Evolutionary conservation across 2,329 filamentous ascomycete genomes (phyloP).

Genomic region (Leptographium radiaticola): DNA sequence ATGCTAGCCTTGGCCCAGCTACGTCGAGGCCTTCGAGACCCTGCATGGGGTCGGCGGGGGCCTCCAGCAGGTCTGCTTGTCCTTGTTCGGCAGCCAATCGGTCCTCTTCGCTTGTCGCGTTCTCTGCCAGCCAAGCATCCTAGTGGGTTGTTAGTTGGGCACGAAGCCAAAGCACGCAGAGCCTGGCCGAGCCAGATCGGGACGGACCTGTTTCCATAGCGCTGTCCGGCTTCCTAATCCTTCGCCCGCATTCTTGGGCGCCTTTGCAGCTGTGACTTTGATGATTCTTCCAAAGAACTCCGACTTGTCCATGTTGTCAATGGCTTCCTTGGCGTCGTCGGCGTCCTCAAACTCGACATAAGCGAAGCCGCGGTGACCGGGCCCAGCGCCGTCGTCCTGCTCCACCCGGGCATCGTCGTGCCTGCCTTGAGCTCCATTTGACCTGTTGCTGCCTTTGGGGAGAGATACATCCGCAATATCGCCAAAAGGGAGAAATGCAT

Average conservation of each 20-base stretch:
- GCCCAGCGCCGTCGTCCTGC: neutral
- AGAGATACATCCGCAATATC: constrained; percentile 86
- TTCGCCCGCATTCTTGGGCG: constrained; percentile 77
- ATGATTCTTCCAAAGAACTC: constrained; percentile 88
- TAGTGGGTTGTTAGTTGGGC: constrained; percentile 24
- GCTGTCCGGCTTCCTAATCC: constrained; percentile 87
- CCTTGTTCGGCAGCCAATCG: constrained; percentile 43
- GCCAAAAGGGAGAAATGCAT: constrained; percentile 93
- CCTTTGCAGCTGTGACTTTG: constrained; percentile 84
- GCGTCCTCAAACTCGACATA: constrained; percentile 89
- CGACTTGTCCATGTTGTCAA: constrained; percentile 98
- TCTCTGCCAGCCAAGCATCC: constrained; percentile 87
- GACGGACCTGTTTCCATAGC: constrained; percentile 84
- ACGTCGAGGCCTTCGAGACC: constrained; percentile 87
- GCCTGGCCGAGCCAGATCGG: neutral
- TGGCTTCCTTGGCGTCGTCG: constrained; percentile 81
- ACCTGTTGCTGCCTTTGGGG: constrained; percentile 73
- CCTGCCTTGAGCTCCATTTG: constrained; percentile 29
- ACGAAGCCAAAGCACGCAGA: neutral
- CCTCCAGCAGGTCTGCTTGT: constrained; percentile 32
- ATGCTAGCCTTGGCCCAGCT: constrained; percentile 75
- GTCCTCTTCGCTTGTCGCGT: constrained; percentile 76
- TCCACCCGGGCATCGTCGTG: neutral
- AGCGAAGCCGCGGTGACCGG: constrained; percentile 71
- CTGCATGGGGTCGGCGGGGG: constrained; percentile 80